Evolutionary conservation across 169 alveolate species (phyloP), one percentile per base, ranked within the genome.

Genomic region (Amoebophrya sp.): DNA sequence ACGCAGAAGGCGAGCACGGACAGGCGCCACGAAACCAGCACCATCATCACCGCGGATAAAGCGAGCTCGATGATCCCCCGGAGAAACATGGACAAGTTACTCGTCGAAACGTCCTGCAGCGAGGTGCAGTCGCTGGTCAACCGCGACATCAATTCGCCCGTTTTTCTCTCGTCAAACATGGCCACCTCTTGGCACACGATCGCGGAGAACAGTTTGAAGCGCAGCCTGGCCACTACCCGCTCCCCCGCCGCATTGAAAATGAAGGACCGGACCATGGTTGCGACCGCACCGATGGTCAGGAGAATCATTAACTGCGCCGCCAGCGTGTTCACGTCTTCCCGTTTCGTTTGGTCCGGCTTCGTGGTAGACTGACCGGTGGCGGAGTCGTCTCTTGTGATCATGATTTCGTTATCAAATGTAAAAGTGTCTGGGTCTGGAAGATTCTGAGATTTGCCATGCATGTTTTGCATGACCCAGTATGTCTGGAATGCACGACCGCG

Each of bases 101-200:
- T 32, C 40, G 91, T 89, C 29, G 66, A 38, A 0, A 66, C 91
- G 32, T 89, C 91, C 55, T 89, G 91, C 38, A 89, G 77, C 7
- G 77, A 38, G 39, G 91, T 89, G 40, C 53, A 53, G 77, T 89
- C 91, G 40, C 32, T n/a, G 41, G 91, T 40, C 7, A 89, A 77
- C 33, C 91, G 53, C 29, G 77, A 38, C 77, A 66, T 89, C 77
- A 89, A 54, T 66, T 89, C 91, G 91, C 91, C 91, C 29, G 91
- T 40, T 39, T 89, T 89, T n/a, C 41, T 39, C 91, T 89, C 91
- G 77, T 89, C 91, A 25, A 33, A 89, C 91, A 89, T 41, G 41
- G 91, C 77, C 35, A 89, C 53, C 32, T 89, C 91, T 40, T 89
- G 91, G 83, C 40, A 32, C 12, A 89, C 40, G 10, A 89, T 53